phyloP scores from a whole-genome alignment of 805 yeast genomes.

The Candida dendrica region DNA sequence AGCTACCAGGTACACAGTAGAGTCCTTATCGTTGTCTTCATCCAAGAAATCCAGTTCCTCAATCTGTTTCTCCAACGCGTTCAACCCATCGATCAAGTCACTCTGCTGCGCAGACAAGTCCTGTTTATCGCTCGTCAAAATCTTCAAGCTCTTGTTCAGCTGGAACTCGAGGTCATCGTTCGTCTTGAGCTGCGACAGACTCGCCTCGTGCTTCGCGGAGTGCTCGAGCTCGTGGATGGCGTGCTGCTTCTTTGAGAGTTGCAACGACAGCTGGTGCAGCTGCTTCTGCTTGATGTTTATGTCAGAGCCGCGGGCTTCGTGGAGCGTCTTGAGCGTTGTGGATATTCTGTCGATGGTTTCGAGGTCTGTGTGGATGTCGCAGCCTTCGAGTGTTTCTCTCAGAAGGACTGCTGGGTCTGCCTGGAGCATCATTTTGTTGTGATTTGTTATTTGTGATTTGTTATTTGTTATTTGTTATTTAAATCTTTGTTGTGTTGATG shows the following conservation, averaged over 20 bases:
- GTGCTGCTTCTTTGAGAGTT: constrained; percentile 9
- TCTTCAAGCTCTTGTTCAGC: constrained; percentile 46
- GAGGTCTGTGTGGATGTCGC: constrained; percentile 45
- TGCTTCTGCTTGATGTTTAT: constrained; percentile 14
- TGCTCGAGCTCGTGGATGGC: constrained; percentile 18
- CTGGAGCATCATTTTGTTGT: constrained; percentile 2
- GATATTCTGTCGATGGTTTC: constrained; percentile 37
- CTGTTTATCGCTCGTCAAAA: constrained; percentile 37
- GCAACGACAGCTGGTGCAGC: constrained; percentile 13
- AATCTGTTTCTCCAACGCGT: constrained; percentile 27
- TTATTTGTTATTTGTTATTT: not conserved
- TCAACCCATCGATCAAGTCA: constrained; percentile 29
- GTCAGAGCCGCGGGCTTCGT: constrained; percentile 23
- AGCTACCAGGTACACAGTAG: constrained; percentile 32
- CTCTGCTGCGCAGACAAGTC: constrained; percentile 29
- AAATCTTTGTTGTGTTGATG: too few relatives aligned
- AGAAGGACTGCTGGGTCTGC: constrained; percentile 21
- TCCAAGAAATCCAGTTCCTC: constrained; percentile 20
- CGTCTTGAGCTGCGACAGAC: constrained; percentile 23
- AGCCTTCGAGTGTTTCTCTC: constrained; percentile 37
- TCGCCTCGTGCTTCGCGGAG: constrained; percentile 23
- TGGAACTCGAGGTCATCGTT: constrained; percentile 40
- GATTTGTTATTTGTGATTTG: not conserved
- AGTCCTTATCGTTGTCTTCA: constrained; percentile 31
- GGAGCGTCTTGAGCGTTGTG: constrained; percentile 26